Base-by-base conservation (phyloP, 1,284 basidiomycete genomes). In the Cryptococcus maquisensis region DNA sequence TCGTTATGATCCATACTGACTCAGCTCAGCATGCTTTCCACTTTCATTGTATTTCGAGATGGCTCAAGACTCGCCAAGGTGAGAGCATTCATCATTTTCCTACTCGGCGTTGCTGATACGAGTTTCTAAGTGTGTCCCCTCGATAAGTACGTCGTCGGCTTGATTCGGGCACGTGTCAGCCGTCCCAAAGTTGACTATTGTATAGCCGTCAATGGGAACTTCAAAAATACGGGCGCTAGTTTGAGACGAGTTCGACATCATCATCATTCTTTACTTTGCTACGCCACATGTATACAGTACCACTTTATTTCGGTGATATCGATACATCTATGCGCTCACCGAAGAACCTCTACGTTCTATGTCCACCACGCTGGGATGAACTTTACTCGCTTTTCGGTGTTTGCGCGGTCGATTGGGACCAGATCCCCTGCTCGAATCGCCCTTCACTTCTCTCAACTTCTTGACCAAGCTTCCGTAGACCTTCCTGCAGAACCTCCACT, bases 1-100 rank as follows among this genome's bases (percentile, higher is more conserved):
- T 42, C 21, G 20, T 15, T 35, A 20, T n/a, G n/a, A n/a, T n/a
- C n/a, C 20, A 26, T 36, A 8, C 35, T 39, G 18, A n/a, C 18
- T 18, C n/a, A 1, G 10, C 8, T 32, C 68, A 98, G 94, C 95
- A 99, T 74, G 95, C 95, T 4, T 99, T 99, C 83, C 95, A 99
- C 79, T 99, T 98, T 79, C 95, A 98, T 77, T 99, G 95, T 78
- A 99, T 99, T 73, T 96, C 94, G 20, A 86, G 96, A 50, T 99
- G 96, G 96, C 83, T 99, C 64, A 99, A 98, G 82, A 98, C 96
- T 18, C 84, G 96, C 64, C 96, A 98, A 59, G 75, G 75, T 77
- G 56, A 59, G 75, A 60, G 15, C 4, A 0, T 9, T 8, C 2
- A 20, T 39, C 18, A 13, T 28, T 8, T 41, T 5, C 21, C 18